Base-by-base conservation (phyloP, 805 yeast genomes). In the Tetrapisispora namnaoensis region DNA sequence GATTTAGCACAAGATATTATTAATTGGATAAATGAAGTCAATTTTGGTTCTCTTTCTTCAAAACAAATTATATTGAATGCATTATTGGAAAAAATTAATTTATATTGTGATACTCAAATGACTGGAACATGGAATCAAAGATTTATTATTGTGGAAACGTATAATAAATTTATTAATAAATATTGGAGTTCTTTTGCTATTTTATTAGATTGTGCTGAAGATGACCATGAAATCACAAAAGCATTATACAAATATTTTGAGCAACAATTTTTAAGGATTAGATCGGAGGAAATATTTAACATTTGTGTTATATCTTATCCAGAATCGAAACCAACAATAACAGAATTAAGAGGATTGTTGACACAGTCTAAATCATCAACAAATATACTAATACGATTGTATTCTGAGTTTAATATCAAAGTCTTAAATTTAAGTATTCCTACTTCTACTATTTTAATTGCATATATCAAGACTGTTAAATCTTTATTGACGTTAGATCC, bases 401-500 rank as follows among this genome's bases (percentile, higher is more conserved):
- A 61, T 30, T 48, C 49, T 3, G 51, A 48, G 32, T 62, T 63
- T 45, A 54, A 59, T 34, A 39, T 42, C 17, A 51, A 48, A 27
- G 49, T 89, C 11, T 69, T 90, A 20, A 93, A 87, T 57, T 83
- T 95, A 3, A 95, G 96, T 20, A 76, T 84, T 1, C 80, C 84
- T 55, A 91, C 98, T 0, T 73, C 75, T 4, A 86, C 82, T 45
- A 80, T 88, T 8, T 75, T 91, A 24, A 66, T 77, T 2, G 78
- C 76, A 47, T 91, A 86, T 59, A 79, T 85, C 4, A 77, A 80
- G 16, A 79, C 90, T 1, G 83, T 90, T 42, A 74, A 79, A 53
- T 74, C 89, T 0, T 87, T 91, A 51, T 62, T 83, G 27, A 67
- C 82, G 0, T 70, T 93, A n/a, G 98, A 91, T 57, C 95, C 95